phyloP scores from a whole-genome alignment of 1,284 basidiomycete genomes.

The Mycosarcoma mackinlayi region DNA sequence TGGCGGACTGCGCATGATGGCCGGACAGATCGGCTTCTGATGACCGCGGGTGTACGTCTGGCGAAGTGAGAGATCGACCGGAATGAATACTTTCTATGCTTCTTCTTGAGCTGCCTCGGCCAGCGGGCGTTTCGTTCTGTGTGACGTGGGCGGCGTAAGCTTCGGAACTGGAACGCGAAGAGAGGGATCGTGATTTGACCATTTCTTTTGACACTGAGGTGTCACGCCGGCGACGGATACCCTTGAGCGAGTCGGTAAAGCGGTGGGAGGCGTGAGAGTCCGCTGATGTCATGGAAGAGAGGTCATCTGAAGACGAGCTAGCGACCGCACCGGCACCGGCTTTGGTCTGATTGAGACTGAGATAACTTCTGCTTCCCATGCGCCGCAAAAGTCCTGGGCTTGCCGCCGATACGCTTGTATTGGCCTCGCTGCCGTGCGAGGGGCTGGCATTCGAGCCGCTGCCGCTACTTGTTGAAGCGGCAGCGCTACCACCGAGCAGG shows the following conservation, averaged over 20 bases:
- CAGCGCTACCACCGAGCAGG: slow-evolving; percentile 18
- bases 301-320: slow-evolving; percentile 28
- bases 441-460: not conserved
- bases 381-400: slow-evolving; percentile 33
- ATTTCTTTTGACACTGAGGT: slow-evolving; percentile 25
- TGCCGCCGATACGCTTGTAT: not conserved
- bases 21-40: slow-evolving; percentile 15
- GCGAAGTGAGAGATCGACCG: slow-evolving; percentile 9
- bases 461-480: not conserved
- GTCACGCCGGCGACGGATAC: slow-evolving; percentile 21
- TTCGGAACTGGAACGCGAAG: slow-evolving; percentile 31
- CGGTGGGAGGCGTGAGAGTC: slow-evolving; percentile 34
- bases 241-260: slow-evolving; percentile 41
- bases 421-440: not conserved
- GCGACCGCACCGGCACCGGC: not conserved
- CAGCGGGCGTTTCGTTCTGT: slow-evolving; percentile 14
- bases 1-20: not conserved
- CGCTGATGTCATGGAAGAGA: slow-evolving; percentile 15
- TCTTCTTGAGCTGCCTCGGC: slow-evolving; percentile 5
- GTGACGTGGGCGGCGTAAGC: slow-evolving; percentile 9
- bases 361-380: slow-evolving; percentile 48
- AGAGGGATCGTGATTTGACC: slow-evolving; percentile 15
- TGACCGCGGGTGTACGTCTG: slow-evolving; percentile 18
- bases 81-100: slow-evolving; percentile 42
- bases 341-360: slow-evolving; percentile 34